Evolutionary conservation across 2,329 filamentous ascomycete species (phyloP), one percentile per base, ranked within the genome.

Genomic region (Arthrobotrys iridis): DNA sequence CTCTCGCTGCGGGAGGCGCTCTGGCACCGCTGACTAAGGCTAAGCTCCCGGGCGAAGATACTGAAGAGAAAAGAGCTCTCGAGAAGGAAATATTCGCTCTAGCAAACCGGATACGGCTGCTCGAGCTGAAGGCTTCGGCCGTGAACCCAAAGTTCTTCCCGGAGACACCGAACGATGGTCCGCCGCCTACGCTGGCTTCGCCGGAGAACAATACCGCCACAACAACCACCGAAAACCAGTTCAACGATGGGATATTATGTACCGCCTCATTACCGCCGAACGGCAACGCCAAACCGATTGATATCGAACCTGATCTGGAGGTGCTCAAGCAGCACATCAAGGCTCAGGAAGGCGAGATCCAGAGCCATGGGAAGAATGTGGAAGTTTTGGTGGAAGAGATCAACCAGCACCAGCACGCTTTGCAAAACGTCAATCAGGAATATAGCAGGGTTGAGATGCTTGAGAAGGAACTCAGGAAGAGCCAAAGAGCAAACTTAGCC

Each of bases 401-500:
- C 79, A 90, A 92, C 82, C 91, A 91, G 74, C 92, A 96, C 82
- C 87, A 98, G 60, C 87, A 92, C 68, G 88, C 93, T 83, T 93
- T 97, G 81, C 92, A 95, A 82, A 89, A 91, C 80, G 87, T 93
- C 77, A 93, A 96, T 81, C 91, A 93, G 82, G 93, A 97, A 82
- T 88, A 91, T 78, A 90, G 93, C 82, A 93, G 95, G 79, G 94
- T 98, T 77, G 90, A 92, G 63, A 90, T 92, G 35, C 86, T 98
- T 41, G 94, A 98, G 84, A 89, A 94, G 72, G 95, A 99, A 83
- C 86, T 99, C 73, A 93, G 91, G 85, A 98, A 98, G 84, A 93
- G 97, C 81, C 93, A 97, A 82, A 95, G 97, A 83, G 95, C 96
- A 81, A 99, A 99, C 83, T 90, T 97, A 83, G 96, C 95, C 79